Percentiles rank a stretch among this genome's conserved stretches.
These are phyloP conservation scores for Suhomyces sp. DNA, from an alignment of 805 yeast genomes.

Conservation along the genomic window DNA sequence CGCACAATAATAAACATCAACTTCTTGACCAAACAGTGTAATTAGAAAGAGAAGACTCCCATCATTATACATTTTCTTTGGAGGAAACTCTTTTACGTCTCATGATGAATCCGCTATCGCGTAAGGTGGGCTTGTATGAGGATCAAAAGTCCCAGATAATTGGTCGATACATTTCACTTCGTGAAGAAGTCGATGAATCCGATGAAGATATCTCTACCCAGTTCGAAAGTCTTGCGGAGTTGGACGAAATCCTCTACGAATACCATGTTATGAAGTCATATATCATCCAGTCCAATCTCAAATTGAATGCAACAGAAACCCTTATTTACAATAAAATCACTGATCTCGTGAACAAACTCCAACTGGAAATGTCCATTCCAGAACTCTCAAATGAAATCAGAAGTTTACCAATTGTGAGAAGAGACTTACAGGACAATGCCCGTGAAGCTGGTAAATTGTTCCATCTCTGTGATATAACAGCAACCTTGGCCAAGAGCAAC, in stretches of 20 bases:
- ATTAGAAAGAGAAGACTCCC: background rate
- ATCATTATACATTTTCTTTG: background rate
- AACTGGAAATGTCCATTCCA: slow-evolving; percentile 22
- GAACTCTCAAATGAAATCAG: slow-evolving; percentile 20
- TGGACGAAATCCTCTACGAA: slow-evolving; percentile 28
- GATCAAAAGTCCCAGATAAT: slow-evolving; percentile 16
- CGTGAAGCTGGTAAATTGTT: slow-evolving; percentile 30
- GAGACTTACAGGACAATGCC: slow-evolving; percentile 30
- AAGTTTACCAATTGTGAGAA: slow-evolving; percentile 26
- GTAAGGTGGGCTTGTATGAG: slow-evolving; percentile 20
- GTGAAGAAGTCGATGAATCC: slow-evolving; percentile 7
- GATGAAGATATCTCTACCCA: slow-evolving; percentile 10
- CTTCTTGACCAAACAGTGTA: too few relatives aligned
- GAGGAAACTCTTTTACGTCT: background rate
- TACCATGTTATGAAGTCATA: slow-evolving; percentile 25
- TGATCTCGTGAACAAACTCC: slow-evolving; percentile 16
- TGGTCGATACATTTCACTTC: slow-evolving; percentile 13
- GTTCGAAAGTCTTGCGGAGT: slow-evolving; percentile 20
- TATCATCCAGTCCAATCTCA: slow-evolving; percentile 18
- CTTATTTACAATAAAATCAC: slow-evolving; percentile 16
- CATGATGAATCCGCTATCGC: slow-evolving; percentile 3
- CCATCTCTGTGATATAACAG: too few relatives aligned
- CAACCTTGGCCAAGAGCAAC: background rate
- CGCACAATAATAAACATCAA: too few relatives aligned
- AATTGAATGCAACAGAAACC: slow-evolving; percentile 8